Base-by-base conservation (phyloP, 108 stramenopile species). In the Cyclotella sp. region DNA sequence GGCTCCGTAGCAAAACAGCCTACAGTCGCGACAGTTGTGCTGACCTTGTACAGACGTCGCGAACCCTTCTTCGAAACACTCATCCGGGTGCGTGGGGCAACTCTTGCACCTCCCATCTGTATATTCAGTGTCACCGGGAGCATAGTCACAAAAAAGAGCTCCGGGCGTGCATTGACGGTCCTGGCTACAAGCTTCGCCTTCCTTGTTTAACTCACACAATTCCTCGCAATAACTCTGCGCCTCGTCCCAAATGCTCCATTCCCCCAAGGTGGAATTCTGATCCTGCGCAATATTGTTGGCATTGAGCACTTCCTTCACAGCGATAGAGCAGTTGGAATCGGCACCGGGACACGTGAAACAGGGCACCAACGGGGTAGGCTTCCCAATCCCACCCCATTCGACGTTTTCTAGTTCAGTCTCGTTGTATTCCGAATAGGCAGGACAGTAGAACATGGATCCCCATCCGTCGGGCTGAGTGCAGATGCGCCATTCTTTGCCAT, bases 371-470 rank as follows among this genome's bases (percentile, higher is more conserved):
- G 52, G 52, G n/a, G 52, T 53, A 12, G 15, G 7, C 18, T 19
- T 19, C 21, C 52, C 52, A 14, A 53, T 18, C 52, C 21, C 52
- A 53, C 52, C 52, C 52, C 52, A 53, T 53, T 53, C 52, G 18
- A 53, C 52, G 11, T 18, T 12, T 19, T 19, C 52, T n/a, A 53
- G 21, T 19, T 53, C 18, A 19, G 52, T 53, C 52, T 53, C 52
- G 52, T 53, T 53, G 52, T 53, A 53, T 7, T 12, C 18, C 15
- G 9, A n/a, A 19, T 53, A n/a, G n/a, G n/a, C n/a, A n/a, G n/a
- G n/a, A n/a, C n/a, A n/a, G n/a, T n/a, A n/a, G n/a, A n/a, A n/a
- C n/a, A 53, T 53, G 7, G 18, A 7, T 7, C 52, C 52, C 52
- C 52, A 53, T 7, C 14, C 52, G 52, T 14, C 15, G 52, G 52